Evolutionary conservation across 2,329 filamentous ascomycete genomes (phyloP).

Genomic region (Pestalotiopsis sp.): DNA sequence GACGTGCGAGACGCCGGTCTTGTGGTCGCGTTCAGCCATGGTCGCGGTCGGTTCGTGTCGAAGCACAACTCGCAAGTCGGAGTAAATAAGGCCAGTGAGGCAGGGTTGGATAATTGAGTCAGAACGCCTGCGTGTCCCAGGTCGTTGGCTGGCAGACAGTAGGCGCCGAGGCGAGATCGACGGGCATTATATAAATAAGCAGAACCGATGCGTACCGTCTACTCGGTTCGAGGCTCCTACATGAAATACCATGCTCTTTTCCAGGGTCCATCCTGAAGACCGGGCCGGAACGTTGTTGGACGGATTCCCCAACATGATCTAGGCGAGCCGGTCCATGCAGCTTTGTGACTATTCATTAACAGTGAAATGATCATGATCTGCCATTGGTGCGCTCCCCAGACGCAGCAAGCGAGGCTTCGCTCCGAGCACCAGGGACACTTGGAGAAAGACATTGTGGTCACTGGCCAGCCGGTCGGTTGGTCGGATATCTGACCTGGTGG

Average conservation of each 20-base stretch:
- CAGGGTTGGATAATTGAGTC: not conserved
- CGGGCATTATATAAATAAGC: slow-evolving; percentile 9
- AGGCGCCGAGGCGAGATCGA: not conserved
- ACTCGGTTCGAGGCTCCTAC: not conserved
- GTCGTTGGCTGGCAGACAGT: not conserved
- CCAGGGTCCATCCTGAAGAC: slow-evolving; percentile 11
- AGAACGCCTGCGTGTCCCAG: not conserved
- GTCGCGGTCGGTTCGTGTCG: not conserved
- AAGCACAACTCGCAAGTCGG: not conserved
- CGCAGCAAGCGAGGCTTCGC: not conserved
- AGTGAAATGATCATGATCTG: not conserved
- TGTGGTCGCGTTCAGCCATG: slow-evolving; percentile 11
- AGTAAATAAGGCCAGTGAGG: not conserved
- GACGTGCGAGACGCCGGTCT: slow-evolving; percentile 13
- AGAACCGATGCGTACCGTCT: not conserved
- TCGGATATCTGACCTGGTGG: not conserved
- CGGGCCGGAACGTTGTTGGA: slow-evolving; percentile 1
- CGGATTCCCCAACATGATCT: not conserved
- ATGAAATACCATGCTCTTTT: not conserved
- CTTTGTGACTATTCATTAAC: not conserved
- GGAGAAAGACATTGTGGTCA: not conserved
- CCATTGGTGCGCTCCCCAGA: not conserved
- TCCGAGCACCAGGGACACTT: not conserved
- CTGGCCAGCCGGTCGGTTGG: no score
- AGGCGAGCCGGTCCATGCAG: slow-evolving; percentile 3